A percentile compares a stretch with the other conserved stretches of the same genome.
phyloP scores from a whole-genome alignment of 2,329 filamentous ascomycete species.

The Aspergillus hortae region DNA sequence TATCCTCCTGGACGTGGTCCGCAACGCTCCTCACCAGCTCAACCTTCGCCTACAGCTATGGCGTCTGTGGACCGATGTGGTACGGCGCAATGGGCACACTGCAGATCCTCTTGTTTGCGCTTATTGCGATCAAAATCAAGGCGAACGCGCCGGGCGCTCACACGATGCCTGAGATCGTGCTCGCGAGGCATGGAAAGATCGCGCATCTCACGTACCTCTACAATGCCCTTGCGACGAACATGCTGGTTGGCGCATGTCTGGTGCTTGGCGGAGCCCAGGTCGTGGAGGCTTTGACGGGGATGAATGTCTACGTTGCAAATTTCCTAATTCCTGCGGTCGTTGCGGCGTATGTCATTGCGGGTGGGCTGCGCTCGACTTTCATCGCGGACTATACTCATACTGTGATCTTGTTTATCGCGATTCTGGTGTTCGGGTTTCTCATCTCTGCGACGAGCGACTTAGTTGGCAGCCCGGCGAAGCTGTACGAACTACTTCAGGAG shows the following conservation, averaged over 20 bases:
- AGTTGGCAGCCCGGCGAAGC: slow-evolving; percentile 29
- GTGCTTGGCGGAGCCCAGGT: slow-evolving; percentile 40
- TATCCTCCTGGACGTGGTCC: slow-evolving; percentile 50
- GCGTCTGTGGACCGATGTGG: slow-evolving; percentile 43
- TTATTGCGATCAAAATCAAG: slow-evolving; percentile 45
- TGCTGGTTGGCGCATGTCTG: slow-evolving; percentile 40
- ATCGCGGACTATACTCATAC: slow-evolving; percentile 44
- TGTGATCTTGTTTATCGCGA: slow-evolving; percentile 37
- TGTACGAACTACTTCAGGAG: slow-evolving; percentile 38
- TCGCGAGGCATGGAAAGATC: slow-evolving; percentile 34
- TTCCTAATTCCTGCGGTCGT: slow-evolving; percentile 41
- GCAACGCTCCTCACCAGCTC: slow-evolving; percentile 43
- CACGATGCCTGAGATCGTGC: slow-evolving; percentile 43
- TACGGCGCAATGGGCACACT: slow-evolving; percentile 40
- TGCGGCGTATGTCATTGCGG: slow-evolving; percentile 38
- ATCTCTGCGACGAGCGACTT: slow-evolving; percentile 30
- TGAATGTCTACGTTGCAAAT: slow-evolving; percentile 42
- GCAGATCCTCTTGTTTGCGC: slow-evolving; percentile 41
- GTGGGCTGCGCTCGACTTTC: slow-evolving; percentile 40
- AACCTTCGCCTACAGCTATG: slow-evolving; percentile 43
- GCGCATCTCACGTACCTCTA: slow-evolving; percentile 41
- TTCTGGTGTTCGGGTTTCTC: slow-evolving; percentile 39
- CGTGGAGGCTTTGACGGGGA: slow-evolving; percentile 38
- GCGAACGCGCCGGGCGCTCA: slow-evolving; percentile 39
- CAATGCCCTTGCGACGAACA: slow-evolving; percentile 40